These are phyloP conservation scores for Elongisporangium senticosum DNA, from an alignment of 352 stramenopile species.

Conservation along the genomic window DNA sequence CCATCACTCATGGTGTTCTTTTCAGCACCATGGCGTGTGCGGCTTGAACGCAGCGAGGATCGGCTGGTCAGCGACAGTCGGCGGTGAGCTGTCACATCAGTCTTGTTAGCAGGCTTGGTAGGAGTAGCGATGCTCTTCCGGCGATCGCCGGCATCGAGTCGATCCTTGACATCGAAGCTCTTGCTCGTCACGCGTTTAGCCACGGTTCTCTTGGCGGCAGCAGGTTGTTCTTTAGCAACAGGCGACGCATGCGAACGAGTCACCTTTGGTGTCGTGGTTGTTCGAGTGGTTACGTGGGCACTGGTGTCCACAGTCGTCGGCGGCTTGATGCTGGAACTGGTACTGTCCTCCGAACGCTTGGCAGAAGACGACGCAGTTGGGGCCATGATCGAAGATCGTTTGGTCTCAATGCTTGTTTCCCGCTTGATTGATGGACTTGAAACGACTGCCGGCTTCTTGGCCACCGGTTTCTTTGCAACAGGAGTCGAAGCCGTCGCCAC, in stretches of 20 bases:
- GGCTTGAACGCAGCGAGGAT: background rate
- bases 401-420: conserved; percentile 51
- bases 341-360: background rate
- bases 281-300: background rate
- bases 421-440: conserved; percentile 11
- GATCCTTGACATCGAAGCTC: conserved; percentile 16
- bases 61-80: conserved; percentile 18
- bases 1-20: background rate
- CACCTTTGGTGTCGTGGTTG: conserved; percentile 7
- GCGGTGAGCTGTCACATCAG: conserved; percentile 15
- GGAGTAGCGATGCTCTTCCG: conserved; percentile 30
- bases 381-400: conserved; percentile 26
- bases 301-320: background rate
- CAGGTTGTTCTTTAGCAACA: background rate
- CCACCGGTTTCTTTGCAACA: conserved; percentile 6
- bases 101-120: conserved; percentile 10
- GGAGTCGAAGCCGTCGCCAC: background rate
- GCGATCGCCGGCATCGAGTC: conserved; percentile 32
- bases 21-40: background rate
- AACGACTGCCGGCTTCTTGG: conserved; percentile 8
- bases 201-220: background rate
- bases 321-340: background rate
- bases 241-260: background rate
- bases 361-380: background rate
- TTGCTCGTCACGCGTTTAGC: conserved; percentile 2